Evolutionary conservation across 768 basidiomycete species (phyloP), one percentile per base, ranked within the genome.

Genomic region (Kockovaella imperatae): DNA sequence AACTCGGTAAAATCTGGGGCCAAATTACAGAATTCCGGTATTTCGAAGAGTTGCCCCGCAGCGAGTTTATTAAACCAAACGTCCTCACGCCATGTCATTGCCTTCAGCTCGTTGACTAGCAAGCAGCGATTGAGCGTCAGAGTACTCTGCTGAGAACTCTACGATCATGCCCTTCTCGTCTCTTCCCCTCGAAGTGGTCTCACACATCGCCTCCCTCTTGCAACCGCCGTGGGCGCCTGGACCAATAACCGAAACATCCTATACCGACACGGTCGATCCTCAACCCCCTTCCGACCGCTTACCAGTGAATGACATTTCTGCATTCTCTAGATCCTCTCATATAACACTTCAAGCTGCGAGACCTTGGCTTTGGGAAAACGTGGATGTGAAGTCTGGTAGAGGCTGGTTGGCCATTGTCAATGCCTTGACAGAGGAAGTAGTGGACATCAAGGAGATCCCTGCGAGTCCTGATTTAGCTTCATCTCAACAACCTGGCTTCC

Each of bases 391-490:
- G 28, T 47, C 55, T 18, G 69, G 69, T 1, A 31, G 69, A 47
- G 67, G 67, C 17, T 70, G 69, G 69, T 52, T 70, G 50, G 61
- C 65, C 10, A 62, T 70, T 29, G 69, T 70, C 41, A 56, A 68
- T 41, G 69, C 64, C 0, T 45, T 70, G 40, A 66, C 64, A 6
- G 68, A 69, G 47, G 65, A 69, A 30, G 63, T 69, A 23, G 46
- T 53, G 20, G 62, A 64, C 29, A 34, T 45, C 21, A 42, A 13
- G 14, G 11, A 11, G 20, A 10, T 13, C 32, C 11, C 46, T 45
- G 6, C 53, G 5, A 48, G 36, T 23, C 10, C 31, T 46, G 24
- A 8, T 24, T 21, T 5, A 6, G 13, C 8, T 44, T 40, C 42
- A 35, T 3, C 38, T 34, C 29, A 42, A 49, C 29, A 32, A 15